Evolutionary conservation across 345 rosid species (phyloP), one percentile per base, ranked within the genome.

Genomic region (Orychophragmus violaceus): DNA sequence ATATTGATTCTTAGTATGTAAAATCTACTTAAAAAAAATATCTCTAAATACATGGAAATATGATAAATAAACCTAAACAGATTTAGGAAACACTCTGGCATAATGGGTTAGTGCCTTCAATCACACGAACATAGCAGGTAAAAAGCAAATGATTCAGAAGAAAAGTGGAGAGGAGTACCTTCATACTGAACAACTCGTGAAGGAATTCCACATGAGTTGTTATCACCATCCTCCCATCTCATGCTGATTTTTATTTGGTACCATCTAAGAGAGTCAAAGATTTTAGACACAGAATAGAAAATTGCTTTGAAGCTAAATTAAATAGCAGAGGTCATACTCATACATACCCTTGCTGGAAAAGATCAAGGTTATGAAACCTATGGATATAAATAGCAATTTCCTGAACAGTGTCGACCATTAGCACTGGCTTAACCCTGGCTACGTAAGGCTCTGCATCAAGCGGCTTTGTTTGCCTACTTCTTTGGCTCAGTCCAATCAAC

Each of bases 281-380:
- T 6, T 36, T 3, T 42, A 37, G 23, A 11, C 14, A 18, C 35
- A n/a, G 33, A 57, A 51, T 3, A 32, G 21, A 18, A 37, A 48
- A 4, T 19, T 19, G 33, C 3, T 33, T 68, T 23, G 48, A 28
- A 35, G 37, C n/a, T 3, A 60, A 17, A 11, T 1, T 10, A 42
- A 6, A 8, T 5, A 44, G 41, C 3, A 18, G 13, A 13, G 9
- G 21, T 24, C 57, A 37, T 84, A n/a, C n/a, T n/a, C n/a, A n/a
- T n/a, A n/a, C n/a, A n/a, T n/a, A 94, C 99, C 96, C 97, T 83
- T 95, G 95, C 59, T 95, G 97, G 81, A 95, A 77, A 52, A 77
- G 80, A 63, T 77, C 74, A 66, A 77, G 80, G 70, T 77, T 71
- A 64, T 77, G 80, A 52, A 77, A 77, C 70, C 74, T 67, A 54